A percentile compares a stretch with the other conserved stretches of the same genome.
phyloP scores from a whole-genome alignment of 73 alveolate genomes.

The Blepharisma stoltei region DNA sequence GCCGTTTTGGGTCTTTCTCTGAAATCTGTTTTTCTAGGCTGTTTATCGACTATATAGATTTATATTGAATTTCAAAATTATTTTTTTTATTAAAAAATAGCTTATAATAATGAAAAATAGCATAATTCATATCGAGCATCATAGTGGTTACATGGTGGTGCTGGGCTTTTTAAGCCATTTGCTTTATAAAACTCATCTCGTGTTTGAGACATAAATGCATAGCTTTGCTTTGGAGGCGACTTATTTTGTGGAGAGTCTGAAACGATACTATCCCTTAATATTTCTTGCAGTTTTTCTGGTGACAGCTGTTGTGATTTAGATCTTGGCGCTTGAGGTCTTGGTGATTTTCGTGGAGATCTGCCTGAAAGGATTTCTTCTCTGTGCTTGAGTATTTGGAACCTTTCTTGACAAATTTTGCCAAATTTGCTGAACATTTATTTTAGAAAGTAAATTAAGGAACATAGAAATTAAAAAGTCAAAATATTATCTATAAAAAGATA shows the following conservation, averaged over 20 bases:
- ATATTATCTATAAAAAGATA: no score
- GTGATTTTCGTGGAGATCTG: background rate
- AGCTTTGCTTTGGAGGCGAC: background rate
- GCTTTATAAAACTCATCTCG: constrained; percentile 16
- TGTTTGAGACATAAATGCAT: constrained; percentile 7
- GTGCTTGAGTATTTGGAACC: constrained; percentile 27
- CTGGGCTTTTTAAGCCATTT: background rate
- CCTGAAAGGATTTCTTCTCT: constrained; percentile 31
- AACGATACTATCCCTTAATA: no score
- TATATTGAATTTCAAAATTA: no score
- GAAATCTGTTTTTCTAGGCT: background rate
- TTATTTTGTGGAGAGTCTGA: no score
- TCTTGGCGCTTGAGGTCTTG: no score
- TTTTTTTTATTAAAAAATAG: no score
- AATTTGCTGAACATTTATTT: constrained; percentile 23
- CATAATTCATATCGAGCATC: background rate
- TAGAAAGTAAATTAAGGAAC: background rate
- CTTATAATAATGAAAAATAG: no score
- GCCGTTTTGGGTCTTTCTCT: background rate
- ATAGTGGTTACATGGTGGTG: constrained; percentile 10
- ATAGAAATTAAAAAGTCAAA: no score
- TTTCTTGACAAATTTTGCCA: constrained; percentile 4
- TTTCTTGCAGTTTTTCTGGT: no score
- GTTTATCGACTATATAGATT: constrained; percentile 6
- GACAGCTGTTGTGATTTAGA: no score